phyloP scores from a whole-genome alignment of 768 basidiomycete species.

The Leccinum variicolor region DNA sequence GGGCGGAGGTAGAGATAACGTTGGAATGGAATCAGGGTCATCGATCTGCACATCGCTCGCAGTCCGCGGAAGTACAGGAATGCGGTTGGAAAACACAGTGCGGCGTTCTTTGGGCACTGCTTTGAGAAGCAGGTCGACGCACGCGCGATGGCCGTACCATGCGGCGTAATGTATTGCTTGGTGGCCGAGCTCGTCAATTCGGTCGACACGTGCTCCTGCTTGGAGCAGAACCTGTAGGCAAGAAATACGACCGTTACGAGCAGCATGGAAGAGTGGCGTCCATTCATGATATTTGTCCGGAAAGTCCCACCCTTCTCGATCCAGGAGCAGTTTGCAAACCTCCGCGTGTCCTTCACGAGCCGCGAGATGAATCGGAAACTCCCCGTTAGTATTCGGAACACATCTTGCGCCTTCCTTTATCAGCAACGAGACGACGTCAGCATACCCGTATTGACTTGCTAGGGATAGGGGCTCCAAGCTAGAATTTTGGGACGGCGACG shows the following conservation, averaged over 20 bases:
- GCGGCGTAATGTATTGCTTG: constrained; percentile 91
- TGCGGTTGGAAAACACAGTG: constrained; percentile 14
- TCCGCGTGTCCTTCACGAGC: constrained; percentile 87
- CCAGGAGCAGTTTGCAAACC: constrained; percentile 76
- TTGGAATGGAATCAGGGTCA: constrained; percentile 91
- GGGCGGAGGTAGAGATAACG: constrained; percentile 92
- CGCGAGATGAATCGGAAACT: constrained; percentile 95
- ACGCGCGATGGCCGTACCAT: constrained; percentile 86
- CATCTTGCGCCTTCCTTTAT: constrained; percentile 75
- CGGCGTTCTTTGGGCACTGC: constrained; percentile 24
- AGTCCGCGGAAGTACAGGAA: constrained; percentile 24
- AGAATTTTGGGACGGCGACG: constrained; percentile 52
- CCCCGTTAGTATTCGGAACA: constrained; percentile 89
- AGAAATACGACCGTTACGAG: constrained; percentile 73
- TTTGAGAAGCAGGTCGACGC: constrained; percentile 58
- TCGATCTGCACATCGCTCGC: constrained; percentile 41
- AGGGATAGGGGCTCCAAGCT: constrained; percentile 87
- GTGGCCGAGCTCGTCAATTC: constrained; percentile 80
- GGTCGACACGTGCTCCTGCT: constrained; percentile 73
- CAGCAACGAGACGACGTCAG: constrained; percentile 75
- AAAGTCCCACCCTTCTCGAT: constrained; percentile 74
- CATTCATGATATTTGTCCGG: constrained; percentile 98
- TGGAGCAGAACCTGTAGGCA: constrained; percentile 79
- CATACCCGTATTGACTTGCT: constrained; percentile 86
- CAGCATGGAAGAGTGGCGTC: constrained; percentile 96